Conservation (phyloP, 345 rosid genomes). For the Cardamine resedifolia region DNA sequence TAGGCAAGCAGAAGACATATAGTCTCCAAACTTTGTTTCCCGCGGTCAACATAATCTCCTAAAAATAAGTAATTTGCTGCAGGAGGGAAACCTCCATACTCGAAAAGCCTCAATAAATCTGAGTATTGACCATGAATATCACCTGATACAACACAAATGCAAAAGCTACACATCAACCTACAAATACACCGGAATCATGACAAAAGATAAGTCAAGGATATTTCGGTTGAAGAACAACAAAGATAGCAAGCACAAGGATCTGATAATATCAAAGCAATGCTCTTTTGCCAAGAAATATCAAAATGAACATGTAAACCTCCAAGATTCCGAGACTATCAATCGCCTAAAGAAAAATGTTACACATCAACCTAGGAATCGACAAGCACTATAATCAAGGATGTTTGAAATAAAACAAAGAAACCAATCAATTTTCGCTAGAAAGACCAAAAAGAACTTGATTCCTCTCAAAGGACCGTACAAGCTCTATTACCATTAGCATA, state of each 20-base stretch:
- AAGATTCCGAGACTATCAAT: not conserved
- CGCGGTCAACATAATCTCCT: constrained; percentile 34
- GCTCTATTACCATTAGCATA: not conserved
- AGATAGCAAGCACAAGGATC: not conserved
- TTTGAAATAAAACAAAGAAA: not conserved
- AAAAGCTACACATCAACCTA: constrained; percentile 1
- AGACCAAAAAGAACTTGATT: not conserved
- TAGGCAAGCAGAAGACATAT: constrained; percentile 34
- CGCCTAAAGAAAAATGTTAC: not conserved
- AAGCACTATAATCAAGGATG: not conserved
- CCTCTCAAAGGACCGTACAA: not conserved
- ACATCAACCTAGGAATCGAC: not conserved
- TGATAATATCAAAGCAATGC: not conserved
- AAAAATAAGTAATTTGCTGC: constrained; percentile 43
- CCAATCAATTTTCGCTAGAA: not conserved
- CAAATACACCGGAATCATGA: not conserved
- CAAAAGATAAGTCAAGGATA: not conserved
- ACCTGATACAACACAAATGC: constrained; percentile 33
- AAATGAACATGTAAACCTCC: not conserved
- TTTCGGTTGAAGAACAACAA: not conserved
- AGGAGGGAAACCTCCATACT: constrained; percentile 58
- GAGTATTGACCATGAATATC: constrained; percentile 49
- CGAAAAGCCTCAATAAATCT: constrained; percentile 45
- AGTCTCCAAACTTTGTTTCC: constrained; percentile 35
- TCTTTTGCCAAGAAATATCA: not conserved